Conservation (phyloP, 352 stramenopile genomes). For the Phytopythium vexans region DNA sequence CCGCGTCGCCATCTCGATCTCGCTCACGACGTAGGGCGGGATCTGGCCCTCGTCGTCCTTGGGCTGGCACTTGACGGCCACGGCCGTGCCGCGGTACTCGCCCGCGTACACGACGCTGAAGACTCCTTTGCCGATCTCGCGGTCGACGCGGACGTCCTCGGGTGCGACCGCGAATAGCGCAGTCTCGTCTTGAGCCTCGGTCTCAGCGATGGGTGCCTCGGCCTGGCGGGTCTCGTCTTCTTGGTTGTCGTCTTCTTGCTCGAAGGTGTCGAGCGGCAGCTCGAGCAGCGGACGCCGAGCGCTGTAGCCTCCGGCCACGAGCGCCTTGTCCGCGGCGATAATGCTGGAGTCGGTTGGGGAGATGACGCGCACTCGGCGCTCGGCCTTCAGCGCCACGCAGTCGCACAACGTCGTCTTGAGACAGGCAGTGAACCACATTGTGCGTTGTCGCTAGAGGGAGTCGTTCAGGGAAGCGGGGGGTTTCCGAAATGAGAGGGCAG, state of each 20-base stretch:
- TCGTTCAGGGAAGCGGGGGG: too few species aligned
- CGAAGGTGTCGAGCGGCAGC: conserved; percentile 1
- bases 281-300: conserved; percentile 10
- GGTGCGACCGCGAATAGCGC: conserved; percentile 54
- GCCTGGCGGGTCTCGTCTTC: conserved; percentile 12
- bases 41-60: conserved; percentile 67
- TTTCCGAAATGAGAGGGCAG: too few species aligned
- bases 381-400: too few species aligned
- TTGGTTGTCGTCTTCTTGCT: conserved; percentile 15
- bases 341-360: too few species aligned
- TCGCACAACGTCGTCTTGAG: too few species aligned
- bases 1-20: conserved; percentile 63
- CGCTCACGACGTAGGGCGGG: conserved; percentile 66
- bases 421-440: too few species aligned
- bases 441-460: too few species aligned
- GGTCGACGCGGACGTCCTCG: conserved; percentile 53
- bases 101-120: conserved; percentile 77
- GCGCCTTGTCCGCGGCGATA: conserved; percentile 20
- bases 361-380: neutral
- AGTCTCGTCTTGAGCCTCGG: conserved; percentile 24
- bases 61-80: conserved; percentile 82
- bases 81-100: conserved; percentile 63
- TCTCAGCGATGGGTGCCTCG: conserved; percentile 7
- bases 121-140: conserved; percentile 78
- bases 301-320: conserved; percentile 29